These are phyloP conservation scores for Auricularia heimuer DNA, from an alignment of 768 basidiomycete species.

Conservation along the genomic window DNA sequence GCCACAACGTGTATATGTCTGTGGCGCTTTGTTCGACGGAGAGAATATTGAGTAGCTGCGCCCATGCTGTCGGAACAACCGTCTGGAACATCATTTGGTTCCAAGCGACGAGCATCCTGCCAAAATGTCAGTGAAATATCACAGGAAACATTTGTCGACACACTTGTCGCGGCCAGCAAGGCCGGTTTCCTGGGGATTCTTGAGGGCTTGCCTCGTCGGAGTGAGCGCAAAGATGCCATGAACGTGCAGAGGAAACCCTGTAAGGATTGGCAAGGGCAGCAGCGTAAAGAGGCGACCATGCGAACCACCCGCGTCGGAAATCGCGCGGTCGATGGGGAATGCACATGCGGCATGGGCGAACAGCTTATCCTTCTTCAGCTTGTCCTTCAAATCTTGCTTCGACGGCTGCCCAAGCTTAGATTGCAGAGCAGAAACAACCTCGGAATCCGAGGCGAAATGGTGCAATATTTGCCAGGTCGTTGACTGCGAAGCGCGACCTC, in stretches of 20 bases:
- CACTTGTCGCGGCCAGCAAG: constrained; percentile 33
- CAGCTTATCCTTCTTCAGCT: constrained; percentile 32
- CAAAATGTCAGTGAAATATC: neutral
- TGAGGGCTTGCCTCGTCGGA: constrained; percentile 33
- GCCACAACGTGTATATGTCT: constrained; percentile 33
- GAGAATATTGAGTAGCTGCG: constrained; percentile 20
- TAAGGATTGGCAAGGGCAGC: constrained; percentile 37
- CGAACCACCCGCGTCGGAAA: neutral
- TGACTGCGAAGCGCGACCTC: too few species aligned
- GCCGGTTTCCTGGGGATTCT: constrained; percentile 34
- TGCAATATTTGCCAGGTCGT: too few species aligned
- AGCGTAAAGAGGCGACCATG: constrained; percentile 38
- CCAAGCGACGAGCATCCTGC: constrained; percentile 38
- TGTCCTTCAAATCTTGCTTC: constrained; percentile 2
- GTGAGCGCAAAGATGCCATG: constrained; percentile 41
- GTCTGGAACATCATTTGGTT: constrained; percentile 35
- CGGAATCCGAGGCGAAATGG: neutral
- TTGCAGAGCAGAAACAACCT: constrained; percentile 15
- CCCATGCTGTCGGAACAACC: constrained; percentile 39
- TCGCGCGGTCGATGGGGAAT: constrained; percentile 20
- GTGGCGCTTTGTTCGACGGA: constrained; percentile 12
- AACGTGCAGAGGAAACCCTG: constrained; percentile 35
- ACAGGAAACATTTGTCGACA: constrained; percentile 10
- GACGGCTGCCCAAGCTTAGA: constrained; percentile 18
- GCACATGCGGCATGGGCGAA: constrained; percentile 24